Evolutionary conservation across 129 eudicot species (phyloP), one percentile per base, ranked within the genome.

Genomic region (Gnaphalium uliginosum): DNA sequence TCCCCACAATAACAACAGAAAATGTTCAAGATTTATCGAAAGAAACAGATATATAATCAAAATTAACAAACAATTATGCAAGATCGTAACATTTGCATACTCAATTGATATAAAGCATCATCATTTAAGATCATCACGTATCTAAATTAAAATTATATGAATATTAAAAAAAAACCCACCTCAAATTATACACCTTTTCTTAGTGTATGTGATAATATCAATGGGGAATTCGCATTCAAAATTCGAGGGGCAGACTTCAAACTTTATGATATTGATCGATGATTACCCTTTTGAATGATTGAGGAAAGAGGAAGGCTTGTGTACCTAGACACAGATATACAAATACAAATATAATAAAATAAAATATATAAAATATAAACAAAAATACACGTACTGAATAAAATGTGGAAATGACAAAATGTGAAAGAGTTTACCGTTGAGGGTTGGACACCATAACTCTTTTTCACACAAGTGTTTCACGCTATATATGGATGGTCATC

Each of bases 121-220:
- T 43, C 4, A 43, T 63, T 27, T 18, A 63, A 5, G 4, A 5
- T 15, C 30, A 54, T 72, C 30, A 22, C 32, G 54, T 9, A 18
- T n/a, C 11, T 19, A 22, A 51, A 17, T n/a, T 9, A 4, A 27
- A 71, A 17, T 63, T 63, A 0, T 0, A 73, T 27, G 21, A 41
- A 46, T 26, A 63, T 29, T 21, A 22, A 46, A 7, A 48, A 62
- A 75, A 75, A 75, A 72, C 62, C 62, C 50, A 63, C 72, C 46
- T 46, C 35, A 64, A 62, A 62, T 63, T 50, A 27, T 27, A 35
- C 19, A 75, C 2, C 26, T 63, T 17, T 27, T 10, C 29, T 19
- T 7, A 22, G 61, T 17, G 22, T 14, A 43, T 59, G 24, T 11
- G 66, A 24, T 59, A 18, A 43, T 24, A 24, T 24, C 63, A 59